Base-by-base conservation (phyloP, 257 asterid species). In the Jasminum sambac region DNA sequence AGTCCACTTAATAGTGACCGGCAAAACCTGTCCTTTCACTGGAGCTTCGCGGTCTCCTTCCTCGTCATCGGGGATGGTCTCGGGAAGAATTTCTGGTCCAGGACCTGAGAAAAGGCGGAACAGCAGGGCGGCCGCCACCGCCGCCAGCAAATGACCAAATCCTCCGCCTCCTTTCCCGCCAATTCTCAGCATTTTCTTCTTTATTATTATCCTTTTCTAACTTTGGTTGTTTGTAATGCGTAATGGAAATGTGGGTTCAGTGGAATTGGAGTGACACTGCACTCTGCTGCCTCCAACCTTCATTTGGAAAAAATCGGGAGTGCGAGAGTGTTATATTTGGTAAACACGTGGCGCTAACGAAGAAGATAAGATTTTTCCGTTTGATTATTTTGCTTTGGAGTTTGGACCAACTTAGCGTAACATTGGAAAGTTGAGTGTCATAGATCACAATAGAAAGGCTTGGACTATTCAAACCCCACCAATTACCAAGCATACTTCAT, bases 91-190 rank as follows among this genome's bases (percentile, higher is more conserved):
- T 73, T 72, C 91, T 50, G 88, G 94, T 6, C 93, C 95, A 2
- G 95, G 91, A 11, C 76, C 78, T 37, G 96, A 83, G 81, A 93
- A 77, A 42, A 90, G 73, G 67, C 98, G 96, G 79, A 93, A 87
- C 65, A 93, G 83, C 65, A 90, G 79, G 19, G 95, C 91, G 62
- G 94, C 98, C 79, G 94, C 95, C 0, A 79, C 95, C 17, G 97
- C 98, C 58, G 82, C 93, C 78, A 93, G 81, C 25, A 93, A 76
- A 82, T 90, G 95, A 67, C 94, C 98, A 3, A 87, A 68, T 74
- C 97, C 97, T 8, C 90, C 88, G 19, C 86, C 74, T 57, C 80
- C 85, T 80, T 86, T 86, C 76, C 88, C 92, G 84, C 86, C 89
- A 78, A 88, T 78, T 75, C 76, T 82, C 72, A 75, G 82, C 96